Conservation (phyloP, 805 yeast species). For the Barnettozyma sp. region DNA sequence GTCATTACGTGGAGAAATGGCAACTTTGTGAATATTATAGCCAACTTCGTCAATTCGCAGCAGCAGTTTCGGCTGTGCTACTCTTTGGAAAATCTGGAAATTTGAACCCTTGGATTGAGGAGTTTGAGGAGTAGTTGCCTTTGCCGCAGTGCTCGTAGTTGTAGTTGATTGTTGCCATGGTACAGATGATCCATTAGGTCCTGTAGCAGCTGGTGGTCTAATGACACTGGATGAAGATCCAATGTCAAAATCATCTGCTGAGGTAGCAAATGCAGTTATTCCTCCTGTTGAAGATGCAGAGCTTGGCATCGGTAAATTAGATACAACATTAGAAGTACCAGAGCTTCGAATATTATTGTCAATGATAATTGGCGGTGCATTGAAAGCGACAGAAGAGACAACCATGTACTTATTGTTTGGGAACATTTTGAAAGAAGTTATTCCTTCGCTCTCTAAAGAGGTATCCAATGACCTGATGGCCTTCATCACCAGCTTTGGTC, state of each 20-base stretch:
- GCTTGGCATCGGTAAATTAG: no score
- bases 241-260: no score
- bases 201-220: no score
- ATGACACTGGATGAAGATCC: no score
- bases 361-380: conserved; percentile 59
- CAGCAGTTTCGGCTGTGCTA: conserved; percentile 55
- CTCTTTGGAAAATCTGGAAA: conserved; percentile 25
- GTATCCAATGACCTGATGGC: conserved; percentile 57
- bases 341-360: conserved; percentile 55
- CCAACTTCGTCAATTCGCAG: conserved; percentile 76
- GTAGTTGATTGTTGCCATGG: conserved; percentile 1
- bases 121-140: not conserved
- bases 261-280: no score
- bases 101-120: conserved; percentile 9
- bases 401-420: conserved; percentile 56
- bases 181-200: no score
- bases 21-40: conserved; percentile 62
- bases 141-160: not conserved
- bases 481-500: conserved; percentile 63
- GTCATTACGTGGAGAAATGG: conserved; percentile 81
- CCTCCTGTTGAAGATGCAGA: no score
- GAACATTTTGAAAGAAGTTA: conserved; percentile 71
- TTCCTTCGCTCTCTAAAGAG: conserved; percentile 78
- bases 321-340: no score
- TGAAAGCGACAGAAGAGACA: conserved; percentile 53